Evolutionary conservation across 208 protist species (phyloP), one percentile per base, ranked within the genome.

Genomic region (Trichomonas vaginalis): DNA sequence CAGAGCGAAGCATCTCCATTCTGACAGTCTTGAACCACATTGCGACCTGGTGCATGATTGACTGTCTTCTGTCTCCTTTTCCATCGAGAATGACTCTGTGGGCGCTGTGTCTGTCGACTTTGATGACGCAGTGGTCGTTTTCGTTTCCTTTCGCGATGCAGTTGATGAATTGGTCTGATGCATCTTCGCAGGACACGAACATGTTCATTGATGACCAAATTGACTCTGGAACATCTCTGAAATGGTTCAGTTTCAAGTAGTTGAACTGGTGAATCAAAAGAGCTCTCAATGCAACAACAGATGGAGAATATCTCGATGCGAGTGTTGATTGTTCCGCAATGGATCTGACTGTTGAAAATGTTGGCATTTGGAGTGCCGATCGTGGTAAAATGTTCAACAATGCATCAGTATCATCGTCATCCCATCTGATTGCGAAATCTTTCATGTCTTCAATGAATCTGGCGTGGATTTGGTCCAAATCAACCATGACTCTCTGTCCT

Each of bases 401-500:
- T 51, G 17, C 17, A 42, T 51, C 45, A 27, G 86, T 92, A 39
- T 92, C 86, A 48, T 92, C 86, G 8, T 35, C 14, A 1, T 48
- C 14, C 86, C 86, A 92, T 15, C 46, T 35, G 32, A 92, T 92
- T 12, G 86, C 86, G 45, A 92, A 92, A n/a, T 48, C 40, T n/a
- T 92, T 51, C 86, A 92, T 92, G 39, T 92, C 86, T 92, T 48
- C 27, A 32, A 92, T 92, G 45, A 92, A 92, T 47, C n/a, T 27
- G 37, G 42, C 86, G 45, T 92, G 86, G 17, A 92, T 51, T 1
- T 83, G 10, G 8, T 83, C 79, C 3, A 83, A 21, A 15, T 83
- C 40, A 35, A 83, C 79, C 6, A 35, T 32, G 0, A 37, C 8
- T 12, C 40, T 83, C 12, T n/a, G 6, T 10, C 10, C 15, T 42